Evolutionary conservation across 2,329 filamentous ascomycete species (phyloP).

Genomic region (Bipolaris victoriae): DNA sequence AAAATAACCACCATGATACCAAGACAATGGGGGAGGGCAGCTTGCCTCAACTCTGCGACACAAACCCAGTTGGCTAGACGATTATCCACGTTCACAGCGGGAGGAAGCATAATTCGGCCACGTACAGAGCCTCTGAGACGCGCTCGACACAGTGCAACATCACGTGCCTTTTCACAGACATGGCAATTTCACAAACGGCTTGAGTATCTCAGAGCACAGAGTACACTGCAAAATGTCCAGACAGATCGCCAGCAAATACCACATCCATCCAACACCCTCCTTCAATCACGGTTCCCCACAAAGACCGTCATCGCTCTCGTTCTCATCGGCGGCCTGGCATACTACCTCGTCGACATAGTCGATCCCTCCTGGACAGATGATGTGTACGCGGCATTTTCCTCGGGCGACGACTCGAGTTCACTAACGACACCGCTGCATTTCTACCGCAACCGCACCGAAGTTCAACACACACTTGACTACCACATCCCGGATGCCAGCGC

Average conservation of each 20-base stretch:
- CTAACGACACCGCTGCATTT: constrained; percentile 35
- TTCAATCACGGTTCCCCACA: constrained; percentile 41
- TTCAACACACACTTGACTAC: constrained; percentile 34
- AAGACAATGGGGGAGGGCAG: constrained; percentile 15
- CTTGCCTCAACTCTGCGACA: constrained; percentile 6
- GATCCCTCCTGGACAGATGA: constrained; percentile 29
- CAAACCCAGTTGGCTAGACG: constrained; percentile 6
- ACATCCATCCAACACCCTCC: constrained; percentile 1
- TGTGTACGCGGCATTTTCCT: constrained; percentile 23
- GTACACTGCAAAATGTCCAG: neutral
- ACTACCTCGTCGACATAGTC: constrained; percentile 34
- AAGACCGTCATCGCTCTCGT: constrained; percentile 39
- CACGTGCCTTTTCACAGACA: constrained; percentile 24
- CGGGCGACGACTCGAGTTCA: constrained; percentile 15
- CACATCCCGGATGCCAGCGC: constrained; percentile 32
- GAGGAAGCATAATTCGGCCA: constrained; percentile 20
- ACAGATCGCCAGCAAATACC: neutral
- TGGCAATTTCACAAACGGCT: neutral
- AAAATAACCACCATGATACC: constrained; percentile 15
- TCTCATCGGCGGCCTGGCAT: constrained; percentile 28
- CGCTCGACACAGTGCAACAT: constrained; percentile 15
- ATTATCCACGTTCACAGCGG: constrained; percentile 4
- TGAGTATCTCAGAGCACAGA: neutral
- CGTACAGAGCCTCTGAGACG: constrained; percentile 17
- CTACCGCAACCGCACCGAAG: constrained; percentile 32